Conservation (phyloP, 306 rosid species). For the Sophora flavescens region DNA sequence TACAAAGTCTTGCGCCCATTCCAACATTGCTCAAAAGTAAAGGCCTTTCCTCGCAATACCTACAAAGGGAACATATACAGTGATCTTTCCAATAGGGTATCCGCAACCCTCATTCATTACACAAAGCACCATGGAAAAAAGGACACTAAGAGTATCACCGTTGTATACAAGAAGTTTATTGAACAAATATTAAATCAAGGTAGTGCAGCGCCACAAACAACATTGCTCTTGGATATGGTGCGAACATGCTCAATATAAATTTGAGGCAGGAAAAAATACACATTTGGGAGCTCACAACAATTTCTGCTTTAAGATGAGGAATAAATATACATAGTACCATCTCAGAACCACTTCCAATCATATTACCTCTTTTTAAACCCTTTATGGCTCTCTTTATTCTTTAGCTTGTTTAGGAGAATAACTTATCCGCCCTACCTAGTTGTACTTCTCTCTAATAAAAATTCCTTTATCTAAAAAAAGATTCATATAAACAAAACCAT, state of each 20-base stretch:
- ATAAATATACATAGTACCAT: conserved; percentile 1
- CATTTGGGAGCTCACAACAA: background rate
- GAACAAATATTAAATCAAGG: conserved; percentile 10
- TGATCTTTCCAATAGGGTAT: conserved; percentile 29
- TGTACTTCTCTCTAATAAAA: background rate
- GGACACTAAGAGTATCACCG: conserved; percentile 8
- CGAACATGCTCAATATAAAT: conserved; percentile 11
- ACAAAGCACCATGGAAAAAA: conserved; percentile 12
- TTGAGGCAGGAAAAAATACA: conserved; percentile 12
- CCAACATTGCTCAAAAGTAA: conserved; percentile 91
- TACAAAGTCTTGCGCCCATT: conserved; percentile 96
- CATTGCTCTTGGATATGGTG: conserved; percentile 27
- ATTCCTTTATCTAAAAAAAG: background rate
- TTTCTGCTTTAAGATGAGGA: conserved; percentile 28
- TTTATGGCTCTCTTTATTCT: background rate
- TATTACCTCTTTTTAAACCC: background rate
- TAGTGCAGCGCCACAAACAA: conserved; percentile 6
- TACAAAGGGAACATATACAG: conserved; percentile 48
- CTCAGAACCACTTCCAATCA: conserved; percentile 2
- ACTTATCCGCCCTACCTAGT: background rate
- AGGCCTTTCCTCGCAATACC: conserved; percentile 99
- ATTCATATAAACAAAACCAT: background rate
- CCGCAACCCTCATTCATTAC: conserved; percentile 20
- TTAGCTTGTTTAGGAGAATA: conserved; percentile 12
- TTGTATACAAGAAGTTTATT: conserved; percentile 12